Conservation (phyloP, 2,329 filamentous ascomycete species). For the Trichoderma endophyticum region DNA sequence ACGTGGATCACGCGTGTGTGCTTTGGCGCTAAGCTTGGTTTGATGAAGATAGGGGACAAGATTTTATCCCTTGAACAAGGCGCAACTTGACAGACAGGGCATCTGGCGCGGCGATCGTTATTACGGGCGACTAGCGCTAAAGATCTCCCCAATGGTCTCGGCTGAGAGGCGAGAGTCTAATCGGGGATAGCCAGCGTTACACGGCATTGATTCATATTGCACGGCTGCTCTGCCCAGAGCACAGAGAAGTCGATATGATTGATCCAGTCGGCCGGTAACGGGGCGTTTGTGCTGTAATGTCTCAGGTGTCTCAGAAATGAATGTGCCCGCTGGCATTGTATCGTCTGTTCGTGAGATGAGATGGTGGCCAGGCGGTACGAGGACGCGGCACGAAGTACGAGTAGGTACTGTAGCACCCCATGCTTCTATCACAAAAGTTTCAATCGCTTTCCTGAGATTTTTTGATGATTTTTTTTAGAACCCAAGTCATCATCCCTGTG, state of each 20-base stretch:
- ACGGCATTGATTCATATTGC: slow-evolving; percentile 10
- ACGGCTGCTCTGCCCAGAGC: neutral
- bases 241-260: neutral
- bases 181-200: slow-evolving; percentile 13
- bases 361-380: neutral
- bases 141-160: slow-evolving; percentile 16
- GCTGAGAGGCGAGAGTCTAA: slow-evolving; percentile 17
- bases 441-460: neutral
- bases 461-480: neutral
- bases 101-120: slow-evolving; percentile 19
- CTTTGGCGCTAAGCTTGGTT: slow-evolving; percentile 14
- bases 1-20: slow-evolving; percentile 19
- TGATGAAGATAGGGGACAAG: slow-evolving; percentile 18
- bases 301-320: neutral
- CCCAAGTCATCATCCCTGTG: slow-evolving; percentile 6
- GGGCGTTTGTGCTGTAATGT: neutral
- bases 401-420: neutral
- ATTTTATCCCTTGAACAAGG: slow-evolving; percentile 5
- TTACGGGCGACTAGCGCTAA: slow-evolving; percentile 16
- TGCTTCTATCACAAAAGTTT: slow-evolving; percentile 14
- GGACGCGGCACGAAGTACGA: neutral
- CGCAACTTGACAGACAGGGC: slow-evolving; percentile 11
- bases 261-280: slow-evolving; percentile 6
- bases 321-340: neutral
- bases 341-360: neutral